Base-by-base conservation (phyloP, 2,329 filamentous ascomycete species). In the Zarea fungicola region DNA sequence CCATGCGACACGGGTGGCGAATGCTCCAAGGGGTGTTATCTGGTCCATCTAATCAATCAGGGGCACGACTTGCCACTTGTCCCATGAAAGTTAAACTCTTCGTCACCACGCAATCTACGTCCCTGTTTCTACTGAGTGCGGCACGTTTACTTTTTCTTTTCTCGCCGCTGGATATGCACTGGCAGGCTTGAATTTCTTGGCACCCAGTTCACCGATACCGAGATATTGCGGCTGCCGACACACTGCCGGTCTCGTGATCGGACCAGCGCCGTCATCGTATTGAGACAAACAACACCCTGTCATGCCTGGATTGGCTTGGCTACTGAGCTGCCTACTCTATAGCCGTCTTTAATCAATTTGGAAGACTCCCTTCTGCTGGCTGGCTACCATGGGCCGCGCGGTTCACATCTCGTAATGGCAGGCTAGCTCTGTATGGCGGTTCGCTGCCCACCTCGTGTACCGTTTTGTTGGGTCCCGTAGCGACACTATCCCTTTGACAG, bases 31-130 rank as follows among this genome's bases (percentile, higher is more conserved):
- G 29, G 25, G 14, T 34, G 29, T 47, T 40, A 47, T 47, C 44
- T 31, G n/a, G n/a, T 34, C n/a, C n/a, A 48, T 48, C 45, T 48
- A 41, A 48, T 48, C 45, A 48, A 48, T 48, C 45, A 48, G 45
- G 10, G 22, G 21, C 36, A 34, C 37, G 18, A 41, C n/a, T 11
- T 19, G 18, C 28, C 41, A 16, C 21, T 16, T 18, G 28, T 21
- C 28, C 32, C 13, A 44, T 16, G 7, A 22, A 43, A 16, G n/a
- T 46, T 11, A 44, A 21, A 22, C 16, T 29, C 11, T 22, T 21
- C n/a, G 9, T 18, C 21, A 25, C 18, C 5, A 14, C 26, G 34
- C 19, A 31, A n/a, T 35, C 6, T 34, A 4, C 22, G n/a, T 26
- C 25, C 43, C 31, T 28, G 29, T 44, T 29, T 28, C 11, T 28